Evolutionary conservation across 257 asterid species (phyloP).

Genomic region (Solanum rostratum): DNA sequence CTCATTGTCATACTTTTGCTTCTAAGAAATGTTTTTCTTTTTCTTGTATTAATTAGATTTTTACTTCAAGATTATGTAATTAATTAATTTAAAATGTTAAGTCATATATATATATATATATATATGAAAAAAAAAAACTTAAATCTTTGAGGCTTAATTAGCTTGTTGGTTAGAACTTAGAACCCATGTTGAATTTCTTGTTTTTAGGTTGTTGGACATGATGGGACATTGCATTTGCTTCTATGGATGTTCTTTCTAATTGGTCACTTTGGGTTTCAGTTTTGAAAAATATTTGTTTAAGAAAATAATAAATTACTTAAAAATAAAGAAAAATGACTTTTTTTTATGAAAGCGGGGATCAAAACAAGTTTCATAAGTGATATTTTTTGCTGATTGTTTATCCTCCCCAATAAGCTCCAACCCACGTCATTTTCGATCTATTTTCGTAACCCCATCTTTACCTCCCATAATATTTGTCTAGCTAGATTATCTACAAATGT

Average conservation of each 20-base stretch:
- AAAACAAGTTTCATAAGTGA: too few relatives aligned
- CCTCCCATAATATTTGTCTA: background rate
- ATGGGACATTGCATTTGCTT: background rate
- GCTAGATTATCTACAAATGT: background rate
- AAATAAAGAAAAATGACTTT: too few relatives aligned
- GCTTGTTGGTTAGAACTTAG: too few relatives aligned
- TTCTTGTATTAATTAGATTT: background rate
- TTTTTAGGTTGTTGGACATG: background rate
- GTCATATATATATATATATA: background rate
- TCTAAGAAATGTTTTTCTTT: background rate
- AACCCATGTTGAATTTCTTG: background rate
- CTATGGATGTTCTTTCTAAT: background rate
- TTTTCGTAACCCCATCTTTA: background rate
- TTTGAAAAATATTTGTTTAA: background rate
- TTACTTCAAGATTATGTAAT: background rate
- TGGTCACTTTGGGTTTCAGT: background rate
- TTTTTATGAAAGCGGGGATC: too few relatives aligned
- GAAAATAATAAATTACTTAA: too few relatives aligned
- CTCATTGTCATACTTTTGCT: background rate
- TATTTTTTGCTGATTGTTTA: too few relatives aligned
- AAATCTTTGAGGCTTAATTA: too few relatives aligned
- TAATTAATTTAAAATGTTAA: too few relatives aligned
- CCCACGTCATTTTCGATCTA: too few relatives aligned
- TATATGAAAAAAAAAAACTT: too few relatives aligned
- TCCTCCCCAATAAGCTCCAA: too few relatives aligned